These are phyloP conservation scores for Pascua sp. DNA, from an alignment of 1,284 basidiomycete species.

Conservation along the genomic window DNA sequence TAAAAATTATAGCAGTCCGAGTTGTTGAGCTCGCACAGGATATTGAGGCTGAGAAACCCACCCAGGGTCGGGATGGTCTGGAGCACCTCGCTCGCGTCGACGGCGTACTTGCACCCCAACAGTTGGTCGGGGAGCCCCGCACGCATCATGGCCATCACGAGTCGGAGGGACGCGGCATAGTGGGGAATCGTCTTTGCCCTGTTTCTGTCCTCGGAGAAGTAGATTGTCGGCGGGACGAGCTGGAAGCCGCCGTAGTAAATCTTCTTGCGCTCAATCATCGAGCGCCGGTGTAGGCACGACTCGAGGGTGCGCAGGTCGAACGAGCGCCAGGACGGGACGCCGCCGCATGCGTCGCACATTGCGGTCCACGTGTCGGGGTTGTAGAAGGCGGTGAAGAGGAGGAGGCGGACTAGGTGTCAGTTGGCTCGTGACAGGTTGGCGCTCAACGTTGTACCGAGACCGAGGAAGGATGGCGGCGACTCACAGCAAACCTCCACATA, in stretches of 20 bases:
- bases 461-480: too few relatives aligned
- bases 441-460: too few relatives aligned
- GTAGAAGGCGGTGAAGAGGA: slow-evolving; percentile 32
- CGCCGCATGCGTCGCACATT: slow-evolving; percentile 19
- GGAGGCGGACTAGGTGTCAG: slow-evolving; percentile 25
- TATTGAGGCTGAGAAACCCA: slow-evolving; percentile 26
- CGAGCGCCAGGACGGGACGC: slow-evolving; percentile 17
- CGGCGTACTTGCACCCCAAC: slow-evolving; percentile 21
- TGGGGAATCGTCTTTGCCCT: slow-evolving; percentile 12
- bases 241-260: slow-evolving; percentile 33
- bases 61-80: slow-evolving; percentile 30
- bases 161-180: slow-evolving; percentile 27
- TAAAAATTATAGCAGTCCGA: slow-evolving; percentile 15
- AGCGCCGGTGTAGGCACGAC: slow-evolving; percentile 17
- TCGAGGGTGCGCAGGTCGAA: slow-evolving; percentile 26
- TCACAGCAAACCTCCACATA: slow-evolving; percentile 32
- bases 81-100: slow-evolving; percentile 27
- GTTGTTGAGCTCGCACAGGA: slow-evolving; percentile 29
- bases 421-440: too few relatives aligned
- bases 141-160: slow-evolving; percentile 29
- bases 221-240: slow-evolving; percentile 33
- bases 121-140: slow-evolving; percentile 21
- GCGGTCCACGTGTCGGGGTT: slow-evolving; percentile 22
- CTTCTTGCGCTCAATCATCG: slow-evolving; percentile 14
- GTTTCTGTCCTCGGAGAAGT: slow-evolving; percentile 21